phyloP scores from a whole-genome alignment of 2,329 filamentous ascomycete genomes.

The Juglanconis juglandina region DNA sequence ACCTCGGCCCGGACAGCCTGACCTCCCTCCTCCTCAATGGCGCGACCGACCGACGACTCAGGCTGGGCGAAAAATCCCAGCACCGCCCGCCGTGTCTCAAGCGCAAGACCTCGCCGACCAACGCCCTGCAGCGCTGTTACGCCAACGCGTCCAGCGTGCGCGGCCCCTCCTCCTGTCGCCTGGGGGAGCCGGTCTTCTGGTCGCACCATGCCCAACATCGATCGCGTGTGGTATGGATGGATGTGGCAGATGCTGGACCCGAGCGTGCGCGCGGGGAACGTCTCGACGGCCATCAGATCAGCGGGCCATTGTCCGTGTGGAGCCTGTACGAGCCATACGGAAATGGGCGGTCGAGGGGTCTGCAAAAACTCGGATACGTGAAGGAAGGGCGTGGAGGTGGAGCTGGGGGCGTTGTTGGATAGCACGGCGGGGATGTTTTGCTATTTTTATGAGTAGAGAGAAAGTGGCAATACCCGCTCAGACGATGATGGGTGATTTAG shows the following conservation, averaged over 20 bases:
- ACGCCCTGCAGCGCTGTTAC: conserved; percentile 23
- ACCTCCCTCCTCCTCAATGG: conserved; percentile 18
- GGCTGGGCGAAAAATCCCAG: conserved; percentile 22
- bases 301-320: neutral
- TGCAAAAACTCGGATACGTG: neutral
- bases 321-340: neutral
- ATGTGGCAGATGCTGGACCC: conserved; percentile 21
- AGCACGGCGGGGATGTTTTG: conserved; percentile 14
- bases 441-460: conserved; percentile 13
- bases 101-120: conserved; percentile 25
- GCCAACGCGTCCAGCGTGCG: conserved; percentile 28
- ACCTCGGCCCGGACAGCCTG: conserved; percentile 36
- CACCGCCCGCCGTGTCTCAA: conserved; percentile 35
- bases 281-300: conserved; percentile 2
- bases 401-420: conserved; percentile 8
- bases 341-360: neutral
- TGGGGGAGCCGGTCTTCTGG: conserved; percentile 14
- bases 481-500: too few species aligned
- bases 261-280: conserved; percentile 27
- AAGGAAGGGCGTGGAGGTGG: neutral
- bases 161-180: conserved; percentile 7
- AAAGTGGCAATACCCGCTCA: too few species aligned
- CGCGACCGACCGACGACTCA: conserved; percentile 8
- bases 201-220: conserved; percentile 14
- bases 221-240: conserved; percentile 15